Base-by-base conservation (phyloP, 2,329 filamentous ascomycete genomes). In the Lachnellula subtilissima region DNA sequence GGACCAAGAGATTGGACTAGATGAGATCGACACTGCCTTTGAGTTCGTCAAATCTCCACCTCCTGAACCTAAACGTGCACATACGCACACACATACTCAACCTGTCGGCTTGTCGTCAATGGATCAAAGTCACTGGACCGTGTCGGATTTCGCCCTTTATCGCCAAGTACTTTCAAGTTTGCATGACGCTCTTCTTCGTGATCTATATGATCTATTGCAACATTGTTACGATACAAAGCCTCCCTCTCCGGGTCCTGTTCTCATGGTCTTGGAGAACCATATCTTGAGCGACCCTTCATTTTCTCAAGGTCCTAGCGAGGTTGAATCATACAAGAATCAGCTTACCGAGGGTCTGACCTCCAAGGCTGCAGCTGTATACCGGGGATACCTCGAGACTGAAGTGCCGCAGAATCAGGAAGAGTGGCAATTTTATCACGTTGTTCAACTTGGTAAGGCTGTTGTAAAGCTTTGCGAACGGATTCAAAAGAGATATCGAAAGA, bases 391-490 rank as follows among this genome's bases (percentile, higher is more conserved):
- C 49, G 83, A 92, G 56, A 84, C 86, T 59, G 83, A 92, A 66
- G 86, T 99, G 1, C 91, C 92, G 1, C 81, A 88, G 36, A 83
- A 87, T 54, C 86, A 90, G 64, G 85, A 91, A 61, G 81, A 89
- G 50, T 97, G 94, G 92, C 85, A 97, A 64, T 93, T 96, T 70
- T 88, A 83, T 60, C 90, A 97, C 71, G 87, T 97, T 55, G 91
- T 97, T 57, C 84, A 92, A 67, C 82, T 99, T 23, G 91, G 92
- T 15, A 90, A 94, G 69, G 84, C 85, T 0, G 90, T 97, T 5
- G 86, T 91, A 49, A 91, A 89, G 63, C 78, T 97, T 35, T 90
- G 88, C 61, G 87, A 96, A 66, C 89, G 87, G 69, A 95, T 97
- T 51, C 87, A 91, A 71, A 97, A 97, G 74, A 85, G 93, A 49